phyloP scores from a whole-genome alignment of 2,329 filamentous ascomycete genomes.

The Colletotrichum magnum region DNA sequence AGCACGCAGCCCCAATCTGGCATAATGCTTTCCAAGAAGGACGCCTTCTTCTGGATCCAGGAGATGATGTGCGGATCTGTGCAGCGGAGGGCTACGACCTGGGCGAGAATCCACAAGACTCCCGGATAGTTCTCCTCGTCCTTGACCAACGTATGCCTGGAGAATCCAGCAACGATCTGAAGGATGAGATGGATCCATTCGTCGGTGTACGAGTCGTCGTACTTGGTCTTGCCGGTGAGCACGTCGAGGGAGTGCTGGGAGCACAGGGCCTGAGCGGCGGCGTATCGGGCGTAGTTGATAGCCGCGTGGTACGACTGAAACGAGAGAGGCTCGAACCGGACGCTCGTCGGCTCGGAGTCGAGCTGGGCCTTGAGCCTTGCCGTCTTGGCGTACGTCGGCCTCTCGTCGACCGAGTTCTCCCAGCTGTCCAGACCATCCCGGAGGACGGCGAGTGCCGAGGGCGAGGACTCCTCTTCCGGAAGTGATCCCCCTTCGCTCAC shows the following conservation, averaged over 20 bases:
- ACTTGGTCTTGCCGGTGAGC: background rate
- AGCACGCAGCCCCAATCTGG: background rate
- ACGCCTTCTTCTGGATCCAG: background rate
- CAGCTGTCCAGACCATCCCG: background rate
- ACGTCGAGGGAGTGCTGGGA: background rate
- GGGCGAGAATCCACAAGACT: background rate
- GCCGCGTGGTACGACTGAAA: background rate
- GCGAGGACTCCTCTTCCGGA: background rate
- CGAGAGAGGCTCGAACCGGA: background rate
- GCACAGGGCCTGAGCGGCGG: background rate
- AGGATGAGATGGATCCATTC: background rate
- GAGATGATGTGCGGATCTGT: background rate
- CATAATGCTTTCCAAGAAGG: background rate
- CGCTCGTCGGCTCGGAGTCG: background rate
- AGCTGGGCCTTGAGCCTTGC: background rate
- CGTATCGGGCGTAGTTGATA: background rate
- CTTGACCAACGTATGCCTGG: no score
- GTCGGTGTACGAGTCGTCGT: background rate
- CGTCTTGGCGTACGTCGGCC: background rate
- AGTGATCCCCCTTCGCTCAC: background rate
- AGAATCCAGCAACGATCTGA: background rate
- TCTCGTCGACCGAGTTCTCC: background rate
- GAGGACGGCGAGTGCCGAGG: background rate
- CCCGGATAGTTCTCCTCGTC: background rate
- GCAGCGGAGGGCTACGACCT: background rate